Conservation (phyloP, 2,329 filamentous ascomycete species). For the Fusarium annulatum region DNA sequence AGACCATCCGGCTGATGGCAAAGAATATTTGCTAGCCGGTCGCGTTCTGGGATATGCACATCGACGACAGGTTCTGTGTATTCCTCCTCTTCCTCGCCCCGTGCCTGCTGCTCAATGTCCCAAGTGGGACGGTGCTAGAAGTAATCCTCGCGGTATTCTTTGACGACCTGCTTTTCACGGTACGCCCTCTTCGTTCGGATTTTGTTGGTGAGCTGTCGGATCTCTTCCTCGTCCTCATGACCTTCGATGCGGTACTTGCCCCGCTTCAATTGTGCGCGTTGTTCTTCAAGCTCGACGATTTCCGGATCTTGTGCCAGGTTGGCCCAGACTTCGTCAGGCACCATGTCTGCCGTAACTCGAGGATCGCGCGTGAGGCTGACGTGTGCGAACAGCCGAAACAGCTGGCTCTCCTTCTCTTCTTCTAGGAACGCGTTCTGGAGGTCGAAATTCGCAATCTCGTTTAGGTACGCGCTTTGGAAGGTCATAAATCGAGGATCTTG, state of each 20-base stretch:
- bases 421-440: conserved; percentile 46
- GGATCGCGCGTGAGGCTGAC: too few relatives aligned
- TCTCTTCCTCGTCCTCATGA: conserved; percentile 36
- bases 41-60: too few relatives aligned
- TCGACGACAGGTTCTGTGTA: too few relatives aligned
- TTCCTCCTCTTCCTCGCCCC: too few relatives aligned
- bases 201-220: too few relatives aligned
- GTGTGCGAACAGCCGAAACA: conserved; percentile 22
- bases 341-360: conserved; percentile 5
- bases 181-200: too few relatives aligned
- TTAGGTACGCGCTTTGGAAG: conserved; percentile 44
- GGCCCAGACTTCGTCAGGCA: not conserved
- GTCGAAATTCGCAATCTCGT: conserved; percentile 44
- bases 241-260: conserved; percentile 42
- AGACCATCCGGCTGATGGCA: too few relatives aligned
- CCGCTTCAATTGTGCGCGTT: not conserved
- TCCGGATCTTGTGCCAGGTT: not conserved
- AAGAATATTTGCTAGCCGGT: too few relatives aligned
- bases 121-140: too few relatives aligned
- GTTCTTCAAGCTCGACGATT: not conserved
- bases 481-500: conserved; percentile 44
- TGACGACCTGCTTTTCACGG: too few relatives aligned
- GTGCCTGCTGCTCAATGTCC: too few relatives aligned
- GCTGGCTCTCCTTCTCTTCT: conserved; percentile 22
- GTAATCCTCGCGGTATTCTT: too few relatives aligned